Evolutionary conservation across 129 eudicot species (phyloP), one percentile per base, ranked within the genome.

Genomic region (Arctium lappa): DNA sequence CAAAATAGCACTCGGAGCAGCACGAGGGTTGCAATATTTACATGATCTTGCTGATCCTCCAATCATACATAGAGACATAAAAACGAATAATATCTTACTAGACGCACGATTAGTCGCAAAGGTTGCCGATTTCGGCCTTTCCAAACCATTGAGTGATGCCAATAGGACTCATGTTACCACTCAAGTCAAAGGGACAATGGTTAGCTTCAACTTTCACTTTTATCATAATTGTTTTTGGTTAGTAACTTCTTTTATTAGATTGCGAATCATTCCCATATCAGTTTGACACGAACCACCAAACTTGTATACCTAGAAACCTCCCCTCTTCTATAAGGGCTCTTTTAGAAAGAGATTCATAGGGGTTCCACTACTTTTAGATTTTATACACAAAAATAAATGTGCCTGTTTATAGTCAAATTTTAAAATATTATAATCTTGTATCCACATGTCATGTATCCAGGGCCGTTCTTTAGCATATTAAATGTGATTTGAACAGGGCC

Each of bases 111-210:
- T 88, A 8, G 86, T 76, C 34, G 91, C 91, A 3, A 88, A 88
- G 69, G 87, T 88, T 80, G 91, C 89, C 0, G 89, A 86, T 83
- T 88, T 88, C 81, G 91, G 91, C 31, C 83, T 86, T 12, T 86
- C 87, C n/a, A 86, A 76, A 50, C 89, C 50, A 11, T 27, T 85
- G 71, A 29, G 44, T 75, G 87, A 83, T 1, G 11, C 36, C 3
- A 83, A 83, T 18, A 72, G 36, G 56, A 82, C 65, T 18, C 68
- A 60, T 60, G 30, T 60, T 1, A 60, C 68, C 68, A 60, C 68
- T 60, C 68, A 60, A 60, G 68, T 92, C 76, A 92, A 92, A 85
- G 97, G 97, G 72, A 92, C 97, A 70, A 88, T 90, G 97, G 97
- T 92, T 8, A 73, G 90, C 86, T 33, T 60, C 6, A 44, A 2